Base-by-base conservation (phyloP, 176 grass and related monocot species). In the Phoenix dactylifera region DNA sequence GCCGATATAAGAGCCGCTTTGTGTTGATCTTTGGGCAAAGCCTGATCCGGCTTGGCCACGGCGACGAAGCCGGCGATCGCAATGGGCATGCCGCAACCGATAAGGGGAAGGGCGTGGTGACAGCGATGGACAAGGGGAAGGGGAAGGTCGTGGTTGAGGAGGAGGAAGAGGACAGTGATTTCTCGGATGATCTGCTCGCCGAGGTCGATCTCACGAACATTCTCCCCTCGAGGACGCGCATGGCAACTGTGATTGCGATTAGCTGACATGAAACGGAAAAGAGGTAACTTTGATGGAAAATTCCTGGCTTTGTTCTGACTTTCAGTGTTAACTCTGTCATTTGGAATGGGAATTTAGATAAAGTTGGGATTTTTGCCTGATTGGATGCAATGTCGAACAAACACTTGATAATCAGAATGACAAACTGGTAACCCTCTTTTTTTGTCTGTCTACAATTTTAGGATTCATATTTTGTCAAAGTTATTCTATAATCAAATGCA, bases 201-300 rank as follows among this genome's bases (percentile, higher is more conserved):
- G 87, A 90, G 82, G 82, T 90, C 23, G 87, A 90, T 54, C 79
- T 82, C 54, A 60, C 68, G 55, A 85, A 90, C 64, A 85, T 90
- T 60, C 82, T 90, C 58, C 82, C 87, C 7, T 90, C 87, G 25
- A 66, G 79, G 56, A 85, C 87, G 55, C 78, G 87, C 58, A 89
- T 3, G 51, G 76, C 7, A 75, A 84, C 5, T 81, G 82, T 15
- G 80, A 73, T 15, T 74, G 64, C 16, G 67, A 57, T 12, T 60
- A 50, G 15, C 0, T 78, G 76, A 14, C 74, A 86, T 23, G 78
- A 81, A 20, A 82, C 70, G 15, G 26, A 60, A 28, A 60, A 5
- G 23, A 60, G 58, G 58, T 60, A 60, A 60, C 17, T 59, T 60
- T 29, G 58, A 16, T 60, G 17, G 16, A 60, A 32, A 26, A 7